These are phyloP conservation scores for Trametes gibbosa DNA, from an alignment of 768 basidiomycete genomes.

Conservation along the genomic window DNA sequence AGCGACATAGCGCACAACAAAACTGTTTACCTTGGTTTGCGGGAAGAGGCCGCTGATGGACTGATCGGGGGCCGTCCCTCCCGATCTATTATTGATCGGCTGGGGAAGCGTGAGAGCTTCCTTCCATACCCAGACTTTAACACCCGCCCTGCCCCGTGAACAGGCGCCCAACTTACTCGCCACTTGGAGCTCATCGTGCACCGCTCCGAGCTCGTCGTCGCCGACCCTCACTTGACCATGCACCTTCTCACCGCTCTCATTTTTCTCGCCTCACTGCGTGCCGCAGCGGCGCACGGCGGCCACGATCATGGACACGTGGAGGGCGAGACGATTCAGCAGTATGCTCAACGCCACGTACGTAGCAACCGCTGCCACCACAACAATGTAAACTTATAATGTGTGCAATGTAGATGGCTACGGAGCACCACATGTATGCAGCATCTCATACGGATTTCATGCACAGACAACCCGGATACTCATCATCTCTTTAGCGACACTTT, in stretches of 20 bases:
- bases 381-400: neutral
- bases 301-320: conserved; percentile 47
- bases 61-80: neutral
- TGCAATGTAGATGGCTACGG: conserved; percentile 70
- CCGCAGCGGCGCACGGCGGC: conserved; percentile 56
- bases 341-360: conserved; percentile 90
- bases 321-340: conserved; percentile 72
- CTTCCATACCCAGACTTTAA: neutral
- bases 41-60: neutral
- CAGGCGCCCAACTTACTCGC: neutral
- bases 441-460: neutral
- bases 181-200: neutral
- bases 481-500: conserved; percentile 63
- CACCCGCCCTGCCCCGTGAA: neutral
- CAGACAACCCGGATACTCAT: neutral
- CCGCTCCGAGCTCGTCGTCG: neutral
- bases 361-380: neutral
- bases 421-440: conserved; percentile 74
- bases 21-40: neutral
- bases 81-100: neutral
- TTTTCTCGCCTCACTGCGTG: conserved; percentile 31
- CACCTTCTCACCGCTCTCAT: conserved; percentile 43
- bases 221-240: conserved; percentile 36
- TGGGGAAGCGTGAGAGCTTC: neutral
- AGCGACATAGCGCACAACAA: neutral